A percentile compares a stretch with the other conserved stretches of the same genome.
Evolutionary conservation across 2,329 filamentous ascomycete genomes (phyloP).

Genomic region (Samsoniella hepiali): DNA sequence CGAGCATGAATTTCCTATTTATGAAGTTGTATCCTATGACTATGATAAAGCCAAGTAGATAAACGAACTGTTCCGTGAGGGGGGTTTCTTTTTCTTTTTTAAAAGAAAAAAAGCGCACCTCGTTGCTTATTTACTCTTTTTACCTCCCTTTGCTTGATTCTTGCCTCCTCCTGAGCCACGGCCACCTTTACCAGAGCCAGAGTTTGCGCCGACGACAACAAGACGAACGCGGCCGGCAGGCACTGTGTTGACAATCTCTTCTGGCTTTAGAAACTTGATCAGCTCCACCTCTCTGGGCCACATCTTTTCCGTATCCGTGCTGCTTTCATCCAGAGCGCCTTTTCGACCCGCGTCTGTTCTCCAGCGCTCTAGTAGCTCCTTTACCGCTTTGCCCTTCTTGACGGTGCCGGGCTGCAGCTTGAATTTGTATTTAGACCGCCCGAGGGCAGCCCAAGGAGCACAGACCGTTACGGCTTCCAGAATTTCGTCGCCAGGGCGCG

Average conservation of each 20-base stretch:
- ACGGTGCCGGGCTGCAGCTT: constrained; percentile 86
- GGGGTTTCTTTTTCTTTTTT: neutral
- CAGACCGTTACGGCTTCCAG: constrained; percentile 63
- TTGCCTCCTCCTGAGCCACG: constrained; percentile 36
- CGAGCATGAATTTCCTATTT: neutral
- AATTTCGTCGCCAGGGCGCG: constrained; percentile 78
- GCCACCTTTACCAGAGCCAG: constrained; percentile 41
- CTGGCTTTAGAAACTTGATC: constrained; percentile 73
- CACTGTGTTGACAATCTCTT: constrained; percentile 76
- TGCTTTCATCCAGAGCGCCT: constrained; percentile 58
- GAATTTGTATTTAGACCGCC: constrained; percentile 83
- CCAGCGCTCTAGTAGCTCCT: constrained; percentile 85
- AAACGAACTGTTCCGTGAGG: too few species aligned
- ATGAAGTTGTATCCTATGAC: neutral
- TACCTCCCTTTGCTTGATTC: constrained; percentile 32
- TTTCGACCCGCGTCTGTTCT: constrained; percentile 59
- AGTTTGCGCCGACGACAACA: constrained; percentile 63
- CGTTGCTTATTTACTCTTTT: constrained; percentile 23
- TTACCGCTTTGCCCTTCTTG: constrained; percentile 94
- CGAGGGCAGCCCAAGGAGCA: constrained; percentile 61
- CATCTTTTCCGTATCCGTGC: constrained; percentile 67
- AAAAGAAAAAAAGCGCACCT: neutral
- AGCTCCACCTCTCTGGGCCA: constrained; percentile 86
- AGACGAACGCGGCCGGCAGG: constrained; percentile 78
- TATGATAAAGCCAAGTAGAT: neutral